A percentile compares a stretch with the other conserved stretches of the same genome.
These are phyloP conservation scores for Fusarium dlaminii DNA, from an alignment of 2,329 filamentous ascomycete species.

Conservation along the genomic window DNA sequence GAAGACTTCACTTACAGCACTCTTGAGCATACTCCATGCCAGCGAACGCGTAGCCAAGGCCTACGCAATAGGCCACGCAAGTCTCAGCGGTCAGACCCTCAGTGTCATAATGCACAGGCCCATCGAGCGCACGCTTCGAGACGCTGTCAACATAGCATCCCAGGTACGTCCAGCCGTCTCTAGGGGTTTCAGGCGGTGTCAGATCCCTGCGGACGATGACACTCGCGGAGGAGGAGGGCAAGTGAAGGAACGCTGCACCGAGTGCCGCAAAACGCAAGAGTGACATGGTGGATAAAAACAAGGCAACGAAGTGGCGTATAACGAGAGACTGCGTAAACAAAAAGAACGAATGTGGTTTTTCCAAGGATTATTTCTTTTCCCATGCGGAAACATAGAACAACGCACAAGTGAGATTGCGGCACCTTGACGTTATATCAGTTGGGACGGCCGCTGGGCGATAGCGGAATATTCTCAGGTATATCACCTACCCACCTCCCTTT, in stretches of 20 bases:
- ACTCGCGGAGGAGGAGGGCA: conserved; percentile 31
- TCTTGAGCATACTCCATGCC: conserved; percentile 60
- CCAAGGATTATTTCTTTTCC: conserved; percentile 2
- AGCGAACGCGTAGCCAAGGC: conserved; percentile 53
- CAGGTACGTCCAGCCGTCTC: conserved; percentile 35
- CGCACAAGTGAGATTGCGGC: neutral
- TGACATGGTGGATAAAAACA: conserved; percentile 14
- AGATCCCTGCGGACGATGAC: conserved; percentile 36
- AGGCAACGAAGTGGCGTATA: conserved; percentile 6
- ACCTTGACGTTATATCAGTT: conserved; percentile 30
- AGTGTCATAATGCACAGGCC: conserved; percentile 34
- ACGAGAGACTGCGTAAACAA: conserved; percentile 8
- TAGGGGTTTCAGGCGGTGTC: conserved; percentile 27
- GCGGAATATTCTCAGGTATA: neutral
- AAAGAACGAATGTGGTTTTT: conserved; percentile 14
- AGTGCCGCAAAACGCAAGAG: conserved; percentile 27
- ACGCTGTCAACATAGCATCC: conserved; percentile 41
- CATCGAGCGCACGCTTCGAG: conserved; percentile 30
- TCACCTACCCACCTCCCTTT: conserved; percentile 6
- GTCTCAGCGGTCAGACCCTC: conserved; percentile 50
- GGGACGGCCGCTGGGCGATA: neutral
- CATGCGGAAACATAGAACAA: conserved; percentile 2
- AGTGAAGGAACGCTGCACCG: conserved; percentile 33
- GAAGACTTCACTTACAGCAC: conserved; percentile 52
- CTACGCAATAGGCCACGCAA: conserved; percentile 59